A percentile compares a stretch with the other conserved stretches of the same genome.
These are phyloP conservation scores for Exophiala alcalophila DNA, from an alignment of 2,329 filamentous ascomycete genomes.

Conservation along the genomic window DNA sequence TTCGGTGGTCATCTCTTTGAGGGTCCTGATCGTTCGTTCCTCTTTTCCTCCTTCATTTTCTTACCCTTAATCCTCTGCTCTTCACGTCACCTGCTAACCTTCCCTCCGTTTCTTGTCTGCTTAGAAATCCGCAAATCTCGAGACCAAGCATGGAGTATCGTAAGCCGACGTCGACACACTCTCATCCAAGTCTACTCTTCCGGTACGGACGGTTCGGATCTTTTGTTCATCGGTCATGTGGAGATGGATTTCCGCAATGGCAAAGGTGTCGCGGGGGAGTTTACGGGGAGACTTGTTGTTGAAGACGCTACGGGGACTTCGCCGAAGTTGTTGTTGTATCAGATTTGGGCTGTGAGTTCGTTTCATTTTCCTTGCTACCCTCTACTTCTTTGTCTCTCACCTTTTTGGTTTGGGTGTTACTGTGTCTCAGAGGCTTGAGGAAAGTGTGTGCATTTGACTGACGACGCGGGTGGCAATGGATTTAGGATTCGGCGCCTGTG, in stretches of 20 bases:
- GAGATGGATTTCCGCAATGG: constrained; percentile 5
- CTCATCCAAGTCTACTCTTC: constrained; percentile 4
- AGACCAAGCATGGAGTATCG: constrained; percentile 11
- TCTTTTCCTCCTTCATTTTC: neutral
- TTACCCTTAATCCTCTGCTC: too few relatives aligned
- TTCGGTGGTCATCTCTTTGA: constrained; percentile 3
- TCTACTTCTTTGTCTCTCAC: too few relatives aligned
- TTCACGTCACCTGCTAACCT: too few relatives aligned
- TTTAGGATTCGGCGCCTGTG: too few relatives aligned
- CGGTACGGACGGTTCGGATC: neutral
- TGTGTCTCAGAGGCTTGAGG: too few relatives aligned
- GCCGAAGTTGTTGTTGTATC: constrained; percentile 5
- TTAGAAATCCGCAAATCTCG: constrained; percentile 10
- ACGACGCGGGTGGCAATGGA: too few relatives aligned
- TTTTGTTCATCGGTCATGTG: constrained; percentile 10
- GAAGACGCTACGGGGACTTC: neutral
- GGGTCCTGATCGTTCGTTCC: neutral
- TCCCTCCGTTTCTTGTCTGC: neutral
- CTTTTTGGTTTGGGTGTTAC: too few relatives aligned
- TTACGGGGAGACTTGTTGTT: constrained; percentile 3
- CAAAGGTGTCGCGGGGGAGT: constrained; percentile 2
- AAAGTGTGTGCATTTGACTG: too few relatives aligned
- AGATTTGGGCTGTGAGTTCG: constrained; percentile 7
- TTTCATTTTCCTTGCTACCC: neutral
- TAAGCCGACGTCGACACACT: constrained; percentile 1